These are phyloP conservation scores for Candida cerambycidarum DNA, from an alignment of 805 yeast genomes.

Conservation along the genomic window DNA sequence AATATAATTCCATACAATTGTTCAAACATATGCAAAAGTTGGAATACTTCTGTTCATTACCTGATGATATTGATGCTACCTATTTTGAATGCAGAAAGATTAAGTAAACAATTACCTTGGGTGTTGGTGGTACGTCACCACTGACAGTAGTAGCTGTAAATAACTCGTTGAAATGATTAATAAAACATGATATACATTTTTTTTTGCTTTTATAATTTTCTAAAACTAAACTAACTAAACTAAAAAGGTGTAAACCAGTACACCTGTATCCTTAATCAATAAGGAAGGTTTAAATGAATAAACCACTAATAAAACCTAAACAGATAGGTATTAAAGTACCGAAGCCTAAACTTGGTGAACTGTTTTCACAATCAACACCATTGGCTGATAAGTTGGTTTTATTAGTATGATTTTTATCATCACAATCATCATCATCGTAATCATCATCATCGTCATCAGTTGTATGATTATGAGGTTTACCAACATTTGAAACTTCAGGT, in stretches of 20 bases:
- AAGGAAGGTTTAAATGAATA: slow-evolving; percentile 5
- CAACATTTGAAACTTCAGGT: background rate
- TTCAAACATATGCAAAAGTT: slow-evolving; percentile 50
- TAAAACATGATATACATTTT: slow-evolving; percentile 4
- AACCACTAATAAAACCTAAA: slow-evolving; percentile 8
- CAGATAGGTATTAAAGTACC: background rate
- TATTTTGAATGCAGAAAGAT: slow-evolving; percentile 52
- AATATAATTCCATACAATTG: slow-evolving; percentile 37
- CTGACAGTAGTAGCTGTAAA: no score
- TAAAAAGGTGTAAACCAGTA: no score
- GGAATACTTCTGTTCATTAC: slow-evolving; percentile 51
- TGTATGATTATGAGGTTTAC: slow-evolving; percentile 9
- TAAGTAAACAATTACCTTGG: no score
- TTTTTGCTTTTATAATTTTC: slow-evolving; percentile 7
- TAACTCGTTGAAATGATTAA: no score
- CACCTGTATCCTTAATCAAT: background rate
- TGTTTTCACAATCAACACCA: slow-evolving; percentile 16
- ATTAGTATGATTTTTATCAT: slow-evolving; percentile 11
- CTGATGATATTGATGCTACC: slow-evolving; percentile 48
- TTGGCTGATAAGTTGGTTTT: slow-evolving; percentile 11
- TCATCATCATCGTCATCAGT: slow-evolving; percentile 10
- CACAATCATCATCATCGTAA: slow-evolving; percentile 10
- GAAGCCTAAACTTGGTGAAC: slow-evolving; percentile 2
- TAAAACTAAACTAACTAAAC: background rate
- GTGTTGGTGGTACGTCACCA: no score